Base-by-base conservation (phyloP, 1,284 basidiomycete genomes). In the Malassezia pachydermatis region DNA sequence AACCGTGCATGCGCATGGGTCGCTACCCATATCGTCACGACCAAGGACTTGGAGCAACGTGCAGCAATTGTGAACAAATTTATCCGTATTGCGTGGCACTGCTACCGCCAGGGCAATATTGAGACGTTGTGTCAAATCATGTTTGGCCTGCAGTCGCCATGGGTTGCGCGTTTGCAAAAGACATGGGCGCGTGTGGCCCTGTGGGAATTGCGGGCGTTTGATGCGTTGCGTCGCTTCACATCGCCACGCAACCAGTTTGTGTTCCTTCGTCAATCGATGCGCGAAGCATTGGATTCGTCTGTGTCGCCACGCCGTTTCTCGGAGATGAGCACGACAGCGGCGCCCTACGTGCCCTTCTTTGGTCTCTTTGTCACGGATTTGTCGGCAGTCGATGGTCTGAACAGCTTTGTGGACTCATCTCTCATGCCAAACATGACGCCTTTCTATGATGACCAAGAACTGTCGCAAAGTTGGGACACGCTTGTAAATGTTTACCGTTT, bases 81-180 rank as follows among this genome's bases (percentile, higher is more conserved):
- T 65, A 83, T 92, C 59, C 81, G 86, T 25, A 76, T 92, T 53
- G 87, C 88, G 37, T 88, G 84, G 87, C 87, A 87, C 81, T 82
- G 83, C 46, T 92, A 88, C 69, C 75, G 76, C 35, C 76, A 83
- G 57, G 82, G 79, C 66, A 90, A 84, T 74, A 88, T 85, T 74
- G 81, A 82, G 55, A 82, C 84, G 1, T 69, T 90, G 37, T 81
- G 83, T 1, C 86, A 87, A 36, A 81, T 92, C 55, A 80, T 92
- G 45, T 78, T 82, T 16, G 88, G 84, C 3, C 76, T 94, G 33
- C 79, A 80, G 44, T 82, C 78, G 54, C 80, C 82, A 7, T 83
- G 80, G 78, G 82, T 88, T 4, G 76, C 76, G 60, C 80, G 82
- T 2, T 81, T 88, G 77, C 75, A 77, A 44, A 79, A 80, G 45